phyloP scores from a whole-genome alignment of 2,329 filamentous ascomycete species.

The Epichloe scottii region DNA sequence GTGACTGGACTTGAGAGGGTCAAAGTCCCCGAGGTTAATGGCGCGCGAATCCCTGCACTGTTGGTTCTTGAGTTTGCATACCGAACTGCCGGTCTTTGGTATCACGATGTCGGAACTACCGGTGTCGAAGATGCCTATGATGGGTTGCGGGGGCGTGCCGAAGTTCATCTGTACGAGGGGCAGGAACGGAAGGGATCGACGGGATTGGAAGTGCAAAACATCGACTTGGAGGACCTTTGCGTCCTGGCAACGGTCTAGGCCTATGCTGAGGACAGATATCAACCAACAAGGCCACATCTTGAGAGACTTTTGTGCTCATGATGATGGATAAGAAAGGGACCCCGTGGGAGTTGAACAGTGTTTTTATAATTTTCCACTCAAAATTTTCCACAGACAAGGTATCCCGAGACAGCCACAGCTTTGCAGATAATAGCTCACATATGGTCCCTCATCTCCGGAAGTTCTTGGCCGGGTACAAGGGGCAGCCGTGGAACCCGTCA shows the following conservation, averaged over 20 bases:
- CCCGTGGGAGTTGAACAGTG: too few species aligned
- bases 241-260: neutral
- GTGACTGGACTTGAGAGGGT: neutral
- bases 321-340: too few species aligned
- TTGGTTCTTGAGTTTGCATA: neutral
- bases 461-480: too few species aligned
- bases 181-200: neutral
- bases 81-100: neutral
- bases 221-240: neutral
- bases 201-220: neutral
- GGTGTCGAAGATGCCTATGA: neutral
- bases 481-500: too few species aligned
- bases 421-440: too few species aligned
- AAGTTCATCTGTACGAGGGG: neutral
- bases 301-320: too few species aligned
- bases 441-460: too few species aligned
- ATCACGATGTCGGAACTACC: neutral
- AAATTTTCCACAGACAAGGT: too few species aligned
- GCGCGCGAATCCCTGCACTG: neutral
- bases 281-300: neutral
- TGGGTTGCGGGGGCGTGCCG: neutral
- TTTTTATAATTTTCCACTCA: too few species aligned
- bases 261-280: neutral
- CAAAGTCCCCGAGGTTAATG: neutral
- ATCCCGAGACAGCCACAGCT: too few species aligned